Percentiles rank a stretch among this genome's conserved stretches.
Evolutionary conservation across 305 asterid genomes (phyloP).

Genomic region (Withania somnifera): DNA sequence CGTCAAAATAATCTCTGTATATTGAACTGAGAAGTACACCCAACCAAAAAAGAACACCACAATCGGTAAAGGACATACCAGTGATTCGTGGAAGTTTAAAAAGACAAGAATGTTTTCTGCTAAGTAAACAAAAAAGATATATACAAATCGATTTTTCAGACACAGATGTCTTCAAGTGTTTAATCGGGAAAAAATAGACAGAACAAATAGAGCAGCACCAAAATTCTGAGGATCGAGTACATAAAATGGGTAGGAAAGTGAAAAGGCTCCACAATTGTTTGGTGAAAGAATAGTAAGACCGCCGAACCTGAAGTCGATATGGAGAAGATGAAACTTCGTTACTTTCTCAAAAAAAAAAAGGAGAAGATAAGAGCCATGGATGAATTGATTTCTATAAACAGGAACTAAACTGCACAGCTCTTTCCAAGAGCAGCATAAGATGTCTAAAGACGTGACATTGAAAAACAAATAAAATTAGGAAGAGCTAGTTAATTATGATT

Average conservation of each 20-base stretch:
- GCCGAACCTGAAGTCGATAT: background rate
- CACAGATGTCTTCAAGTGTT: background rate
- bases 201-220: background rate
- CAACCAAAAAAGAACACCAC: background rate
- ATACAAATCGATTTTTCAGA: background rate
- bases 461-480: background rate
- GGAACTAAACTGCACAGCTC: background rate
- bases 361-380: background rate
- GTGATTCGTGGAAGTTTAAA: background rate
- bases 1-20: background rate
- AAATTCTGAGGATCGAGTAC: background rate
- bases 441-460: background rate
- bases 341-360: background rate
- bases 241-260: background rate
- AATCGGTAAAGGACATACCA: background rate
- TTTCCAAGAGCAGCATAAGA: background rate
- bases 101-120: background rate
- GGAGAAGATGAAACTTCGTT: background rate
- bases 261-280: background rate
- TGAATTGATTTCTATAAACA: background rate
- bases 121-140: background rate
- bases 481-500: background rate
- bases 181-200: background rate
- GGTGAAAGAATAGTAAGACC: background rate
- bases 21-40: background rate